Conservation (phyloP, 2,329 filamentous ascomycete genomes). For the Parasarocladium wereldwijsianum region DNA sequence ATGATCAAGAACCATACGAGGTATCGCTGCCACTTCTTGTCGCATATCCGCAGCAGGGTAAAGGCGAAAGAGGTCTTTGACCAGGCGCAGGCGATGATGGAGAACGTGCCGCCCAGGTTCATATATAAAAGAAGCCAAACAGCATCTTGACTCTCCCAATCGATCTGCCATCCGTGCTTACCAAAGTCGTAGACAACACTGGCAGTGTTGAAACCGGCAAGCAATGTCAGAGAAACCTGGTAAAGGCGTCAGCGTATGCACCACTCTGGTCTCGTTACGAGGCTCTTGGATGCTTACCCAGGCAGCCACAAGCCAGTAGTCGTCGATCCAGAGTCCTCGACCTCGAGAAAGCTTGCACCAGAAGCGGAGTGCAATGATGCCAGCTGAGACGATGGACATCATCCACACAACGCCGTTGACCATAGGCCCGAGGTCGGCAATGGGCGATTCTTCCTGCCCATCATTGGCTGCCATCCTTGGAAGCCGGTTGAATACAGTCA, state of each 20-base stretch:
- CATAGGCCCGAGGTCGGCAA: slow-evolving; percentile 3
- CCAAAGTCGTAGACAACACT: slow-evolving; percentile 4
- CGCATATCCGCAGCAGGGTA: slow-evolving; percentile 13
- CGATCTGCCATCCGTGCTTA: slow-evolving; percentile 4
- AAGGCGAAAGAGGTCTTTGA: slow-evolving; percentile 18
- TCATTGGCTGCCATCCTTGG: too few species aligned
- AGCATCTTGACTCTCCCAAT: not conserved
- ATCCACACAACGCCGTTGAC: slow-evolving; percentile 4
- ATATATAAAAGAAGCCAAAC: slow-evolving; percentile 6
- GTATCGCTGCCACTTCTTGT: slow-evolving; percentile 8
- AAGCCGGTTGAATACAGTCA: too few species aligned
- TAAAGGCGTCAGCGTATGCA: too few species aligned
- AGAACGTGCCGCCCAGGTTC: slow-evolving; percentile 9
- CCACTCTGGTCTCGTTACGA: too few species aligned
- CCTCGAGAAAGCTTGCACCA: slow-evolving; percentile 10
- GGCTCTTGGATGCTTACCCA: not conserved
- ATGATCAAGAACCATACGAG: slow-evolving; percentile 14
- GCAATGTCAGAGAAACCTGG: not conserved
- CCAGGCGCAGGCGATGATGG: slow-evolving; percentile 13
- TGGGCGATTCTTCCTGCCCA: too few species aligned
- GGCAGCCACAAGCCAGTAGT: slow-evolving; percentile 9
- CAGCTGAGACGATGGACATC: slow-evolving; percentile 2
- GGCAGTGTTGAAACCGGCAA: slow-evolving; percentile 2
- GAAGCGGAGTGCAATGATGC: slow-evolving; percentile 8
- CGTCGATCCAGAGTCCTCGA: slow-evolving; percentile 11